These are phyloP conservation scores for Chaetomium sp. DNA, from an alignment of 2,329 filamentous ascomycete species.

Conservation along the genomic window DNA sequence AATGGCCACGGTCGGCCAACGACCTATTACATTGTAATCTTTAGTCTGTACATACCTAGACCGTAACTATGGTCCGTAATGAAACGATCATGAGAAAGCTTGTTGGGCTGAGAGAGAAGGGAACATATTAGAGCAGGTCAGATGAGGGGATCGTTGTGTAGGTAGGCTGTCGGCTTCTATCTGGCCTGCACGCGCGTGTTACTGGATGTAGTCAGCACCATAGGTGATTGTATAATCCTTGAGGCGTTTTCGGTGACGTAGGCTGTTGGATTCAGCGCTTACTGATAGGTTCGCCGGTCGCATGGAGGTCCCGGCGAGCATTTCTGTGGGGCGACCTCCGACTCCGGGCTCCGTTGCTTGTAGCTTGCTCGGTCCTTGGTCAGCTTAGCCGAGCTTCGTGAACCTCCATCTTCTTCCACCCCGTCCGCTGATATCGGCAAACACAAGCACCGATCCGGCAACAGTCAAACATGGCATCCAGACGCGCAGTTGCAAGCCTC, in stretches of 20 bases:
- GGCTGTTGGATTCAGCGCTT: neutral
- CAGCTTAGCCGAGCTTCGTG: slow-evolving; percentile 11
- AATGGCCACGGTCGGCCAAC: slow-evolving; percentile 9
- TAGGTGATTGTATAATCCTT: too few relatives aligned
- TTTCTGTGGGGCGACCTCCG: slow-evolving; percentile 16
- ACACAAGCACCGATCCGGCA: neutral
- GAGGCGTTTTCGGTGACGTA: too few relatives aligned
- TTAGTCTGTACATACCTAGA: slow-evolving; percentile 29
- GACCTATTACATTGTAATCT: slow-evolving; percentile 30
- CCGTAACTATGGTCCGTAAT: slow-evolving; percentile 10
- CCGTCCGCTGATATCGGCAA: neutral
- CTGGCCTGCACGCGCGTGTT: neutral
- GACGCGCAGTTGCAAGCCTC: slow-evolving; percentile 14
- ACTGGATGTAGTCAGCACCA: neutral
- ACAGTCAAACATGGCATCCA: slow-evolving; percentile 14
- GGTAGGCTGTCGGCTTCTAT: neutral
- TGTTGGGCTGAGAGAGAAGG: neutral
- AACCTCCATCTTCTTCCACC: neutral
- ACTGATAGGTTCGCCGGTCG: neutral
- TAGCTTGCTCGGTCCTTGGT: slow-evolving; percentile 5
- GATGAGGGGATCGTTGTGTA: neutral
- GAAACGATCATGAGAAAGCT: slow-evolving; percentile 1
- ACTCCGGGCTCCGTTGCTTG: neutral
- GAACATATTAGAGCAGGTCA: neutral
- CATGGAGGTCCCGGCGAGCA: neutral